phyloP scores from a whole-genome alignment of 192 early-diverging fungal species.

The Coemansia erecta region DNA sequence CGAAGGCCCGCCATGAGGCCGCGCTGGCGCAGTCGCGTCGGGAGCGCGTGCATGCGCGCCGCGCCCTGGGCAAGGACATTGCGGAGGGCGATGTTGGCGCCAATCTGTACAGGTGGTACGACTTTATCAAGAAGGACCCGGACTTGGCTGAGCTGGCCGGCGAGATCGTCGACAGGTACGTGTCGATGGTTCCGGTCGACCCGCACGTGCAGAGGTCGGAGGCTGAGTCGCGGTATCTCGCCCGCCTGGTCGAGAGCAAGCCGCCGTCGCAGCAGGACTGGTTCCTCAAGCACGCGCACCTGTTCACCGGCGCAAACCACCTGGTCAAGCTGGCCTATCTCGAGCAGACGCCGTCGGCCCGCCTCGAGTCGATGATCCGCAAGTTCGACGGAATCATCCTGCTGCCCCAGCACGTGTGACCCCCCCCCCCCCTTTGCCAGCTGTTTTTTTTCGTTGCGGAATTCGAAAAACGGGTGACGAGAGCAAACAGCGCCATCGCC shows the following conservation, averaged over 20 bases:
- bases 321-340: slow-evolving; percentile 39
- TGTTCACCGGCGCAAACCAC: slow-evolving; percentile 43
- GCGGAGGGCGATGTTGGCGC: slow-evolving; percentile 11
- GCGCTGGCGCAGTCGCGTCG: slow-evolving; percentile 18
- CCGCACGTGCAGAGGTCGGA: slow-evolving; percentile 29
- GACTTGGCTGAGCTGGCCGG: slow-evolving; percentile 30
- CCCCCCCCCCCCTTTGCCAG: not conserved
- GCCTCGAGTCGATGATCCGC: slow-evolving; percentile 27
- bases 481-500: not conserved
- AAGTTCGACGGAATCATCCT: slow-evolving; percentile 31
- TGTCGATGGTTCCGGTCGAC: slow-evolving; percentile 37
- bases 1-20: slow-evolving; percentile 21
- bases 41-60: slow-evolving; percentile 29
- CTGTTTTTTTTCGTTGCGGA: not conserved
- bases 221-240: slow-evolving; percentile 34
- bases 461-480: too few species aligned
- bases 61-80: slow-evolving; percentile 27
- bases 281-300: slow-evolving; percentile 45
- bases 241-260: slow-evolving; percentile 21
- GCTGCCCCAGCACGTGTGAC: slow-evolving; percentile 36
- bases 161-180: slow-evolving; percentile 36
- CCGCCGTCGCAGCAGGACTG: slow-evolving; percentile 36
- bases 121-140: slow-evolving; percentile 33
- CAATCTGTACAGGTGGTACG: slow-evolving; percentile 34
- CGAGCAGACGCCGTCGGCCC: slow-evolving; percentile 28